Evolutionary conservation across 768 basidiomycete species (phyloP).

Genomic region (Phanerodontia chrysosporium): DNA sequence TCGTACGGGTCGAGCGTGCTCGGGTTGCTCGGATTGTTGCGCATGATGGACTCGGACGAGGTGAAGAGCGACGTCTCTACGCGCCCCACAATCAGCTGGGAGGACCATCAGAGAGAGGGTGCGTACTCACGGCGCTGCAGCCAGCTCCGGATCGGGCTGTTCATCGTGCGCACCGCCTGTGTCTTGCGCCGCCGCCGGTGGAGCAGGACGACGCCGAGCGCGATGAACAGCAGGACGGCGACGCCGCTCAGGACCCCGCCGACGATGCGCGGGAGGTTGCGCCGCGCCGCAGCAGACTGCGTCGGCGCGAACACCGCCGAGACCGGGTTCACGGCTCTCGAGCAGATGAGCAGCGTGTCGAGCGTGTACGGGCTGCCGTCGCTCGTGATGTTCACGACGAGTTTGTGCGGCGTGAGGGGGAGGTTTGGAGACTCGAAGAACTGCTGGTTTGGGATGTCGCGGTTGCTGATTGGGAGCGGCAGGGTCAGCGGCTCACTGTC

Average conservation of each 20-base stretch:
- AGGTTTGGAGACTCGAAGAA: conserved; percentile 34
- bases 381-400: conserved; percentile 36
- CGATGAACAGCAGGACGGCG: conserved; percentile 3
- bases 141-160: conserved; percentile 19
- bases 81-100: background rate
- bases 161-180: conserved; percentile 3
- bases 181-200: conserved; percentile 6
- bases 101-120: background rate
- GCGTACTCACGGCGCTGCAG: conserved; percentile 9
- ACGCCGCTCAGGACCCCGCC: conserved; percentile 14
- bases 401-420: conserved; percentile 28
- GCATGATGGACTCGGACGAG: conserved; percentile 22
- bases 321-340: background rate
- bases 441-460: conserved; percentile 35
- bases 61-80: conserved; percentile 19
- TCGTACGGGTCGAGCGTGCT: conserved; percentile 12
- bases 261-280: conserved; percentile 8
- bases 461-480: conserved; percentile 32
- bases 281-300: background rate
- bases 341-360: conserved; percentile 34
- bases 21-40: conserved; percentile 19
- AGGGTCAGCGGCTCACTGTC: conserved; percentile 21
- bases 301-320: background rate
- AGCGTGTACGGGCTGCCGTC: conserved; percentile 37
- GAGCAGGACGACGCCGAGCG: conserved; percentile 7